Conservation (phyloP, 768 basidiomycete genomes). For the Inosperma sp. region DNA sequence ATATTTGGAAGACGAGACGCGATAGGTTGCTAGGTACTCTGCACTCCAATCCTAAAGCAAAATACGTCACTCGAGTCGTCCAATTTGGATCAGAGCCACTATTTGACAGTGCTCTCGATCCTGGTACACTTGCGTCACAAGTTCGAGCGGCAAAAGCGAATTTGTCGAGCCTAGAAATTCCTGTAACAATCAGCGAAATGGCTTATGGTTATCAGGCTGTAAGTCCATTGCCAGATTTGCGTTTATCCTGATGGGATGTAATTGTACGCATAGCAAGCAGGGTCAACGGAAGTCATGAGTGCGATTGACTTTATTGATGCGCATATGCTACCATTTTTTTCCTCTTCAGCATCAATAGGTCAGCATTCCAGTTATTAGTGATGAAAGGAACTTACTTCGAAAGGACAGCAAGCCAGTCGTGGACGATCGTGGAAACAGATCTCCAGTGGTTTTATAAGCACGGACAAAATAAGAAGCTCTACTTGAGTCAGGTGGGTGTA, state of each 20-base stretch:
- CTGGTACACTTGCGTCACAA: constrained; percentile 46
- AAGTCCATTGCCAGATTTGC: too few species aligned
- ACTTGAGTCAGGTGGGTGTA: constrained; percentile 55
- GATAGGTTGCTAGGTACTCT: constrained; percentile 48
- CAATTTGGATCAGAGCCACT: constrained; percentile 74
- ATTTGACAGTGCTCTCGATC: constrained; percentile 51
- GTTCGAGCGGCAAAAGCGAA: constrained; percentile 46
- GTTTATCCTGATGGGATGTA: too few species aligned
- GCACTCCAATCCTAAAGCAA: constrained; percentile 56
- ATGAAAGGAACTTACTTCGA: not conserved
- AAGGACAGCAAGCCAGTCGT: constrained; percentile 47
- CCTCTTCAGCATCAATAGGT: constrained; percentile 52
- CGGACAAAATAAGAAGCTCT: constrained; percentile 68
- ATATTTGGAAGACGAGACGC: constrained; percentile 52
- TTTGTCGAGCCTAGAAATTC: constrained; percentile 51
- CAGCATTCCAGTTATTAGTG: constrained; percentile 6
- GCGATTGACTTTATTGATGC: constrained; percentile 62
- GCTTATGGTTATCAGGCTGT: constrained; percentile 54
- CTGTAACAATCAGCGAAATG: constrained; percentile 65
- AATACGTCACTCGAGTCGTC: constrained; percentile 58
- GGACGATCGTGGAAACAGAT: constrained; percentile 57
- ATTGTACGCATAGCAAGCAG: constrained; percentile 43
- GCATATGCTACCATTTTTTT: constrained; percentile 72
- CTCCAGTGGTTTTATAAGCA: constrained; percentile 65
- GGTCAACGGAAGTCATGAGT: constrained; percentile 50